These are phyloP conservation scores for Penicillium mononematosum DNA, from an alignment of 495 filamentous ascomycete species.

Conservation along the genomic window DNA sequence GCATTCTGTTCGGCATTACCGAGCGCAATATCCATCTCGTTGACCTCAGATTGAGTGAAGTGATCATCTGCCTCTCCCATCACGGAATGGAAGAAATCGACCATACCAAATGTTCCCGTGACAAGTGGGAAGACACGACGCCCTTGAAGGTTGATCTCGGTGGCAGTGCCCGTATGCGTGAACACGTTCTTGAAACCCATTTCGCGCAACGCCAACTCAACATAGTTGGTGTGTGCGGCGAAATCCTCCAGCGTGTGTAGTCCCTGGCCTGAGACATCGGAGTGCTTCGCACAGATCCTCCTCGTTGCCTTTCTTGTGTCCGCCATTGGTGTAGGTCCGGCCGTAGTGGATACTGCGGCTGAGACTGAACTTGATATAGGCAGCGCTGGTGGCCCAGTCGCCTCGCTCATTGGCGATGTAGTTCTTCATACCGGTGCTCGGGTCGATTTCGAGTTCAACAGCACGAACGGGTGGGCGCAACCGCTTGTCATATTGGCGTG, in stretches of 20 bases:
- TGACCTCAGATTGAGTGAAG: constrained; percentile 91
- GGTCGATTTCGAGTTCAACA: constrained; percentile 79
- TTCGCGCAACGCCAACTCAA: constrained; percentile 82
- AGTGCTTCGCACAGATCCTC: constrained; percentile 88
- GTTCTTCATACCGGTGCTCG: constrained; percentile 92
- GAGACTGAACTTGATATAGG: constrained; percentile 85
- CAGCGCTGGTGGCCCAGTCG: constrained; percentile 82
- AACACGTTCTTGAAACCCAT: constrained; percentile 82
- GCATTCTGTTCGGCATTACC: constrained; percentile 55
- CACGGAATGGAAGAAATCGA: constrained; percentile 97
- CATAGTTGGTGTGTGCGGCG: constrained; percentile 92
- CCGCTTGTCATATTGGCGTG: constrained; percentile 77
- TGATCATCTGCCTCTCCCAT: constrained; percentile 93
- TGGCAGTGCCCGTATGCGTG: constrained; percentile 73
- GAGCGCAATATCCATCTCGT: constrained; percentile 79
- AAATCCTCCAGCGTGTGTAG: constrained; percentile 96
- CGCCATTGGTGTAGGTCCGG: constrained; percentile 75
- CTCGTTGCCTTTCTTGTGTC: constrained; percentile 64
- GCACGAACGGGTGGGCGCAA: constrained; percentile 73
- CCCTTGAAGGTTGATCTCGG: constrained; percentile 70
- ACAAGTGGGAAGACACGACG: constrained; percentile 81
- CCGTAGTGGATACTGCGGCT: constrained; percentile 85
- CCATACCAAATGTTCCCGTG: constrained; percentile 87
- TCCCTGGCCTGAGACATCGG: constrained; percentile 81
- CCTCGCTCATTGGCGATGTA: constrained; percentile 93